Base-by-base conservation (phyloP, 2,329 filamentous ascomycete genomes). In the Colletotrichum sp. region DNA sequence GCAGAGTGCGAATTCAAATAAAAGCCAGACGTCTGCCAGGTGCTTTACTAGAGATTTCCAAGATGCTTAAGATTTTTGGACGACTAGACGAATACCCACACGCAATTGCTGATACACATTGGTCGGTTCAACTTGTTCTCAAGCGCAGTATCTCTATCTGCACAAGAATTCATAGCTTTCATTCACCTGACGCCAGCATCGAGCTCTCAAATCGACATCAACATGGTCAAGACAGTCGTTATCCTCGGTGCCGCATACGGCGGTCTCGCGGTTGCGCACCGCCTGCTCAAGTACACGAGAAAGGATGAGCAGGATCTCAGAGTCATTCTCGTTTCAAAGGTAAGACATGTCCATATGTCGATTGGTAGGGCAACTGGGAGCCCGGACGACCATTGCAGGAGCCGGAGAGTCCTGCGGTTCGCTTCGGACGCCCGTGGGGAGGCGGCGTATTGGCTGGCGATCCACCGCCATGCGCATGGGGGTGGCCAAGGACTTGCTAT, bases 251-350 rank as follows among this genome's bases (percentile, higher is more conserved):
- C 89, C 76, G 88, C 90, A 67, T 88, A 88, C 59, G 90, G 85
- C 67, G 90, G 90, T 72, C 84, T 92, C 63, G 87, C 88, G 69
- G 81, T 90, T 27, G 88, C 90, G 32, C 90, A 92, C 78, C 86
- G 87, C 27, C 85, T 92, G 4, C 86, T 92, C 75, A 90, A 90
- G 81, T 87, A 91, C 78, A 88, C 88, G 2, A 83, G 82, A 61
- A 85, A 85, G 52, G 80, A 85, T 11, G 81, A 87, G 55, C 83
- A 86, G 69, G 87, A 90, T 63, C 79, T 90, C 52, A 90, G 90
- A 78, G 89, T 92, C 62, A 85, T 92, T 63, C 85, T 92, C 19
- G 86, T 92, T 61, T 89, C 89, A 69, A 90, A 90, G 85, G 90
- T 90, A 83, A 79, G 82, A 55, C 27, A 27, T 8, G 25, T 59